Percentiles rank a stretch among this genome's conserved stretches.
These are phyloP conservation scores for Fonsecaea pugnacius DNA, from an alignment of 2,329 filamentous ascomycete genomes.

Conservation along the genomic window DNA sequence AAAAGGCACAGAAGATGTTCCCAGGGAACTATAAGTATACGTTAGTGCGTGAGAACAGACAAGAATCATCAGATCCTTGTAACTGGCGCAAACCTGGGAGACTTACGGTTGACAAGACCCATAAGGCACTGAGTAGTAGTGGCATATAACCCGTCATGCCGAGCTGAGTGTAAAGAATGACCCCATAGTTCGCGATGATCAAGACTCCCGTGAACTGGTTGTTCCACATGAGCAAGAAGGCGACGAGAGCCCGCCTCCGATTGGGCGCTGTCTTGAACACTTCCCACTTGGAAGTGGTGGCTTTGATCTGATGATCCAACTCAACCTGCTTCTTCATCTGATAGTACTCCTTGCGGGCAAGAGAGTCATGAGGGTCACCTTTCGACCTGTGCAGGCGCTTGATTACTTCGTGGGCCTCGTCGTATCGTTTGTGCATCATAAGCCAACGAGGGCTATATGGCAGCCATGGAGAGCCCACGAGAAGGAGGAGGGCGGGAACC, in stretches of 20 bases:
- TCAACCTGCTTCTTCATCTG: constrained; percentile 53
- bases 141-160: constrained; percentile 47
- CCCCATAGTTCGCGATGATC: constrained; percentile 48
- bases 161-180: constrained; percentile 46
- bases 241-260: constrained; percentile 47
- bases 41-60: not conserved
- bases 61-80: not conserved
- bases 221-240: constrained; percentile 48
- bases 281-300: constrained; percentile 45
- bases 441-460: constrained; percentile 58
- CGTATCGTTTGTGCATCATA: constrained; percentile 49
- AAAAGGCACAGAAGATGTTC: constrained; percentile 50
- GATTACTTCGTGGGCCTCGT: constrained; percentile 49
- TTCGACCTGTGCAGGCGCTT: constrained; percentile 50
- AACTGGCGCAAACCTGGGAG: not conserved
- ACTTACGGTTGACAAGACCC: constrained; percentile 46
- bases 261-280: constrained; percentile 51
- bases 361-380: constrained; percentile 45
- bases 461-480: constrained; percentile 46
- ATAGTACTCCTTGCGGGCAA: constrained; percentile 49
- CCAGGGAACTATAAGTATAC: constrained; percentile 38
- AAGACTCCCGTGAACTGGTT: constrained; percentile 45
- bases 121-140: constrained; percentile 51
- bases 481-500: constrained; percentile 47
- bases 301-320: constrained; percentile 44